A percentile compares a stretch with the other conserved stretches of the same genome.
Evolutionary conservation across 805 yeast species (phyloP).

Genomic region (Ogataea paraovalis): DNA sequence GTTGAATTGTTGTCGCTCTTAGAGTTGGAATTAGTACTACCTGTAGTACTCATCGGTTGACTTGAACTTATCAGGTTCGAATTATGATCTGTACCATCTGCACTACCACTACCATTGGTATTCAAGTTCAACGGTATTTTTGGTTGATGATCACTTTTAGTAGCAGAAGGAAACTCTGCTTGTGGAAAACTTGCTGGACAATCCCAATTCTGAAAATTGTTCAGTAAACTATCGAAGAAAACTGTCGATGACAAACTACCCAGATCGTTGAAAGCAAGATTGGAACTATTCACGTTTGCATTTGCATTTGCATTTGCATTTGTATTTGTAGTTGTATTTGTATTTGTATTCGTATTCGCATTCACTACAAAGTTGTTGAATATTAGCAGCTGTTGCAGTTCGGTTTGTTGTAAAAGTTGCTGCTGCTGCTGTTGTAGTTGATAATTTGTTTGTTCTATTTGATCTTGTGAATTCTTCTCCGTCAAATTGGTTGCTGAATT

Average conservation of each 20-base stretch:
- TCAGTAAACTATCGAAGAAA: conserved; percentile 21
- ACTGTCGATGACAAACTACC: conserved; percentile 7
- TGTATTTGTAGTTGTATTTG: neutral
- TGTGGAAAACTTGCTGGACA: conserved; percentile 2
- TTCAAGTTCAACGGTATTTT: neutral
- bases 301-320: neutral
- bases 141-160: neutral
- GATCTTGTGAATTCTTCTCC: conserved; percentile 13
- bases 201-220: conserved; percentile 24
- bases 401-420: conserved; percentile 4
- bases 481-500: conserved; percentile 14
- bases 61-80: neutral
- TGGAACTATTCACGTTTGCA: neutral
- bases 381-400: conserved; percentile 4
- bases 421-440: conserved; percentile 18
- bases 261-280: conserved; percentile 7
- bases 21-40: neutral
- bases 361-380: neutral
- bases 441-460: conserved; percentile 13
- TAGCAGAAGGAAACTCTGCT: neutral
- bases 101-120: neutral
- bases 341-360: neutral
- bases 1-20: neutral
- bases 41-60: neutral
- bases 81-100: neutral